Percentiles rank a stretch among this genome's conserved stretches.
Evolutionary conservation across 352 stramenopile species (phyloP).

Genomic region (Phytopythium ostracodes): DNA sequence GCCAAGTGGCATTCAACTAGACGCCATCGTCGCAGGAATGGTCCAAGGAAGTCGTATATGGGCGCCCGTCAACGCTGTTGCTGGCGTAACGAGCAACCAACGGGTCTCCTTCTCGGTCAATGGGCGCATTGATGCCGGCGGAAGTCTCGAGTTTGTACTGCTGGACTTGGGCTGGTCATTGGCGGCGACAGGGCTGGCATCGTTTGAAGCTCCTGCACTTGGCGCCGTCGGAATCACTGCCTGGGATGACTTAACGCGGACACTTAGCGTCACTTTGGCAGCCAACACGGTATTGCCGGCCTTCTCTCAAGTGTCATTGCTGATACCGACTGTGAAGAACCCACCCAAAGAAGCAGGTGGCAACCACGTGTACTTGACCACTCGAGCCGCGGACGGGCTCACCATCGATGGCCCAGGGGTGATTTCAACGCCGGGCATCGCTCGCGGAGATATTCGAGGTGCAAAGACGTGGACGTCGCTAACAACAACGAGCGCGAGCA

Average conservation of each 20-base stretch:
- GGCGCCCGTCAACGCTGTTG: constrained; percentile 28
- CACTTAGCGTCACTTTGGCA: constrained; percentile 30
- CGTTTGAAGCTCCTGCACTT: constrained; percentile 31
- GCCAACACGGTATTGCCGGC: constrained; percentile 19
- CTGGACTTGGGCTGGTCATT: constrained; percentile 43
- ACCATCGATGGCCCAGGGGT: constrained; percentile 46
- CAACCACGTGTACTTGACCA: constrained; percentile 37
- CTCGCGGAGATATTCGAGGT: constrained; percentile 27
- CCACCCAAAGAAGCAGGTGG: constrained; percentile 49
- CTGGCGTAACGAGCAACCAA: constrained; percentile 48
- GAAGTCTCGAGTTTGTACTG: constrained; percentile 38
- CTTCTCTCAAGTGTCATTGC: constrained; percentile 25
- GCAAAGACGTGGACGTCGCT: constrained; percentile 30
- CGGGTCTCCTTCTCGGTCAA: constrained; percentile 39
- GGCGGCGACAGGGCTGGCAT: constrained; percentile 16
- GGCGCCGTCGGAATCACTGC: constrained; percentile 18
- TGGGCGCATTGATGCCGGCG: constrained; percentile 30
- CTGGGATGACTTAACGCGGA: constrained; percentile 29
- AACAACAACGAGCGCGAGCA: constrained; percentile 42
- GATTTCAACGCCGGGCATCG: constrained; percentile 40
- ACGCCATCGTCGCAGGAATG: constrained; percentile 34
- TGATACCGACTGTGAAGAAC: constrained; percentile 34
- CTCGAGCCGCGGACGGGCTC: constrained; percentile 22
- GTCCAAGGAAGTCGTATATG: constrained; percentile 48
- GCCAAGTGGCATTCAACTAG: constrained; percentile 32